Conservation (phyloP, 1,284 basidiomycete species). For the Puccinia novopanici region DNA sequence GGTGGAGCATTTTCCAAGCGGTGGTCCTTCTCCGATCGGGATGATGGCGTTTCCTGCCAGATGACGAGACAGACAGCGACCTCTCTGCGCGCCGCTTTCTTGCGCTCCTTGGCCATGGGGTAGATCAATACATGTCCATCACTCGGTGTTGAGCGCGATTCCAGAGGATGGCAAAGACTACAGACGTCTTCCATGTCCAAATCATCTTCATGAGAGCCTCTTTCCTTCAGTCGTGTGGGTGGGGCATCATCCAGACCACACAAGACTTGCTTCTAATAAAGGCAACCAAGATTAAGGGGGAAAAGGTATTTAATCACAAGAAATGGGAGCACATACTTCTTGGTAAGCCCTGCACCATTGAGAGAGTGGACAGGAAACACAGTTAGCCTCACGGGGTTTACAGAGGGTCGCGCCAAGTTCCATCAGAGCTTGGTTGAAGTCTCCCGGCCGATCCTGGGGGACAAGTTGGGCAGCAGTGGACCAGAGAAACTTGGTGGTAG, state of each 20-base stretch:
- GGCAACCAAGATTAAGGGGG: background rate
- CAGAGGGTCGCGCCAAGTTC: slow-evolving; percentile 88
- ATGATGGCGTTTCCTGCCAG: slow-evolving; percentile 7
- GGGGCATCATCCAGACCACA: background rate
- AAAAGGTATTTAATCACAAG: background rate
- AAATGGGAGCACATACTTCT: slow-evolving; percentile 57
- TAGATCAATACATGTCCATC: slow-evolving; percentile 22
- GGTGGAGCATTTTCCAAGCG: too few relatives aligned
- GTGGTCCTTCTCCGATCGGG: background rate
- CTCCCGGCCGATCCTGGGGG: slow-evolving; percentile 66
- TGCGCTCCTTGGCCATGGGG: slow-evolving; percentile 48
- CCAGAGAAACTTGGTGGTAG: slow-evolving; percentile 80
- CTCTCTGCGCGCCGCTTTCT: slow-evolving; percentile 30
- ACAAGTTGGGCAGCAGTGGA: slow-evolving; percentile 72
- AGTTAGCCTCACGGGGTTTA: slow-evolving; percentile 76
- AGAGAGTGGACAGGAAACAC: slow-evolving; percentile 71
- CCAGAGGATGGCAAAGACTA: slow-evolving; percentile 26
- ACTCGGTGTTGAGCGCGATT: background rate
- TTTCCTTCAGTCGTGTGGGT: too few relatives aligned
- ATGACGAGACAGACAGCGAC: slow-evolving; percentile 40
- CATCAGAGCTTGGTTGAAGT: slow-evolving; percentile 84
- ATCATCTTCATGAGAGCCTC: background rate
- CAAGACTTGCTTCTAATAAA: slow-evolving; percentile 20
- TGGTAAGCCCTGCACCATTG: slow-evolving; percentile 70
- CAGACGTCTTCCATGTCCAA: slow-evolving; percentile 43